Conservation (phyloP, 768 basidiomycete species). For the Boletales sp. region DNA sequence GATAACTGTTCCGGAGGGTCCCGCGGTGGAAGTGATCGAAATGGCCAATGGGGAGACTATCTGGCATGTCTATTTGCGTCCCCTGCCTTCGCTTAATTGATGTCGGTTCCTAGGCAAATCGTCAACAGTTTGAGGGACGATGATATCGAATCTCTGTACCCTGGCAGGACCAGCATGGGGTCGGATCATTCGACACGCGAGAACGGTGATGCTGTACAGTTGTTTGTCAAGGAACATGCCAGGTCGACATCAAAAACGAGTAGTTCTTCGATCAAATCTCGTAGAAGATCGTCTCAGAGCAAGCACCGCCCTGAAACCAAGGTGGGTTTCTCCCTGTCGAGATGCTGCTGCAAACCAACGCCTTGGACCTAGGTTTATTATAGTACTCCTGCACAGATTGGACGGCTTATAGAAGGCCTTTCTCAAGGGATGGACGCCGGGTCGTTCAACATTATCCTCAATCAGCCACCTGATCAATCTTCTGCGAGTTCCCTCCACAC, state of each 20-base stretch:
- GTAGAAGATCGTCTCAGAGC: slow-evolving; percentile 53
- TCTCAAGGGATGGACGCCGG: slow-evolving; percentile 81
- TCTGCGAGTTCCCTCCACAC: slow-evolving; percentile 60
- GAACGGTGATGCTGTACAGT: slow-evolving; percentile 52
- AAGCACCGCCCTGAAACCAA: slow-evolving; percentile 78
- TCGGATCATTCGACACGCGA: slow-evolving; percentile 65
- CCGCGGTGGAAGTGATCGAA: slow-evolving; percentile 77
- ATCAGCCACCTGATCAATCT: slow-evolving; percentile 47
- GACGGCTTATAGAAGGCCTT: slow-evolving; percentile 77
- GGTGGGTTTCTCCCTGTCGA: slow-evolving; percentile 40
- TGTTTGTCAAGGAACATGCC: slow-evolving; percentile 75
- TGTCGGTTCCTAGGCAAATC: slow-evolving; percentile 50
- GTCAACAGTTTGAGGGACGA: slow-evolving; percentile 81
- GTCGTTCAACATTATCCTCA: slow-evolving; percentile 72
- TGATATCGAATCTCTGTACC: slow-evolving; percentile 66
- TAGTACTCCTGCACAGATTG: slow-evolving; percentile 71
- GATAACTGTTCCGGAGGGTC: slow-evolving; percentile 39
- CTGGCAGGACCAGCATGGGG: slow-evolving; percentile 64
- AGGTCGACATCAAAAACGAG: slow-evolving; percentile 67
- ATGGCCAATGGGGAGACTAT: slow-evolving; percentile 86
- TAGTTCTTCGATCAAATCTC: slow-evolving; percentile 51
- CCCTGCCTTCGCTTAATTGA: background rate
- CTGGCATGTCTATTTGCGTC: slow-evolving; percentile 49
- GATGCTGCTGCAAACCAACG: slow-evolving; percentile 7
- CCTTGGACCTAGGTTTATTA: slow-evolving; percentile 26